Base-by-base conservation (phyloP, 768 basidiomycete species). In the Hericium rajendrae region DNA sequence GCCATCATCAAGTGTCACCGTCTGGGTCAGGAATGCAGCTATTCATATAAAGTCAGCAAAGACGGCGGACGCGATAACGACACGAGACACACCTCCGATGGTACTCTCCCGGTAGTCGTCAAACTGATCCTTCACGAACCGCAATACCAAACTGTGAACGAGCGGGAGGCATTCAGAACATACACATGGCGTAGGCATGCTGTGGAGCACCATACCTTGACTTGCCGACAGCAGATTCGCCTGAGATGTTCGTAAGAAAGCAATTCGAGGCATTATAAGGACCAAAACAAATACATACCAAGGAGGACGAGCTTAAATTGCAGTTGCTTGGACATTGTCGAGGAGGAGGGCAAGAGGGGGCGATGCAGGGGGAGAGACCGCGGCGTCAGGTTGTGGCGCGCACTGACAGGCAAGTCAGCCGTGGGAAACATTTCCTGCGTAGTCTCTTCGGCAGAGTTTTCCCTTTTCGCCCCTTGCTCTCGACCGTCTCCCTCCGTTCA, bases 1-100 rank as follows among this genome's bases (percentile, higher is more conserved):
- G 61, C 86, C 84, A 68, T 94, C 88, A 51, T 94, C 88, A 41
- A 97, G 79, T 12, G 84, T 86, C 37, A 98, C 91, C 3, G 94
- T 97, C 72, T 98, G 95, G n/a, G 97, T 97, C 63, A 99, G 72
- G 79, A 99, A 99, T 38, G 95, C 95, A 59, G 95, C 95, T 92
- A 65, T 57, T 15, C 24, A 58, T 56, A 28, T 40, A 48, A 54
- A 61, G 64, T 57, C 65, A 66, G 64, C 65, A 63, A 54, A 65
- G 64, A 64, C 62, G 54, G 63, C 59, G 40, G 41, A 41, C 9
- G 38, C 13, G 18, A 5, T 32, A 10, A 18, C 57, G 20, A 50
- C 22, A 20, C 26, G 50, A 55, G n/a, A 62, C 66, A 57, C 61
- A 86, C 91, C 89, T 68, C 92, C 91, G 63, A 94, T 94, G 22